Evolutionary conservation across 2,329 filamentous ascomycete genomes (phyloP), one percentile per base, ranked within the genome.

Genomic region (Pestalotiopsis sp.): DNA sequence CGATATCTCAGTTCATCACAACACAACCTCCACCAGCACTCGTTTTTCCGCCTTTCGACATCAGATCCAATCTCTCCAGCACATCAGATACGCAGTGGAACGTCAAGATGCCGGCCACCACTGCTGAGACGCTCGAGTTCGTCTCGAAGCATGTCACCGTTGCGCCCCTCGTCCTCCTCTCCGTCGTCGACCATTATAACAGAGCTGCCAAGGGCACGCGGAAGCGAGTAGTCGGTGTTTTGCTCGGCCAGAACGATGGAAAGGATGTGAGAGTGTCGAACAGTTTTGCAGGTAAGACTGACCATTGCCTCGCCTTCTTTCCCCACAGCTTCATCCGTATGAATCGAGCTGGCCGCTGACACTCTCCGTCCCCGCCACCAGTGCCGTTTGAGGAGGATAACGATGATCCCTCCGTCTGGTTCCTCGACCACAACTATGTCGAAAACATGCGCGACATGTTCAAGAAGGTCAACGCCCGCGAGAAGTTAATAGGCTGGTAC

Each of bases 381-480:
- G 96, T 98, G 60, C 96, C 96, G 1, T 99, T 99, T 78, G 96
- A 99, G 83, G 96, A 99, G 85, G 96, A 99, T 81, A 96, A 98
- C 78, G 97, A 97, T 84, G 95, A 99, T 80, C 95, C 95, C 3
- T 97, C 95, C 45, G 96, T 99, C 79, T 99, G 96, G 96, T 99
- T 98, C 81, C 85, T 99, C 73, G 96, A 99, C 81, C 96, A 99
- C 88, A 98, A 98, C 88, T 99, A 98, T 78, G 93, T 99, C 82
- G 96, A 99, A 83, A 93, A 92, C 75, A 99, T 99, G 96, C 97
- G 96, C 84, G 96, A 98, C 83, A 99, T 99, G 96, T 99, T 99
- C 89, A 99, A 99, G 87, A 98, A 98, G 85, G 95, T 99, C 87
- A 99, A 99, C 85, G 96, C 96, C 70, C 88, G 93, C 72, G 96